Percentiles rank a stretch among this genome's conserved stretches.
Evolutionary conservation across 768 basidiomycete genomes (phyloP).

Genomic region (Grammothele lineata): DNA sequence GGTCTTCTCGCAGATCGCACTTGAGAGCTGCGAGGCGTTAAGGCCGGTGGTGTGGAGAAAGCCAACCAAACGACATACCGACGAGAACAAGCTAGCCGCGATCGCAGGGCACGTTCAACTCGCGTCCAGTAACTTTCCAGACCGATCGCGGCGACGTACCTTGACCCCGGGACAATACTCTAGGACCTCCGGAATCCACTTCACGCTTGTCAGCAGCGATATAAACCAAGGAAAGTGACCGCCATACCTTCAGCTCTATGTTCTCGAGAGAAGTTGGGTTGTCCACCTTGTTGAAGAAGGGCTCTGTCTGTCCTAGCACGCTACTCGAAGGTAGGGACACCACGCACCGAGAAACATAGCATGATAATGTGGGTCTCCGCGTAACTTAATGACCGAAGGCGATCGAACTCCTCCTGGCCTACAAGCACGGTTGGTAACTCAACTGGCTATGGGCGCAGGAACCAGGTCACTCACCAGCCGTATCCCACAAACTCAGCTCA

Average conservation of each 20-base stretch:
- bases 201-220: no score
- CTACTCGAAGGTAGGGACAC: not conserved
- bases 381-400: constrained; percentile 90
- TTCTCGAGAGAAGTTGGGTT: constrained; percentile 95
- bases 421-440: no score
- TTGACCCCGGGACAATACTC: constrained; percentile 96
- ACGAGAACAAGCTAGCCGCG: constrained; percentile 77
- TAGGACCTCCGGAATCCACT: constrained; percentile 94
- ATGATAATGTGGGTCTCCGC: constrained; percentile 96
- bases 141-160: constrained; percentile 36
- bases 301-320: constrained; percentile 5
- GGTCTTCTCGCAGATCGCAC: constrained; percentile 92
- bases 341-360: constrained; percentile 88
- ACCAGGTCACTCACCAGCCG: constrained; percentile 60
- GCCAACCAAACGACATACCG: constrained; percentile 48
- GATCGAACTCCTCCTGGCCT: constrained; percentile 97
- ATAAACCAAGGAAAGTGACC: no score
- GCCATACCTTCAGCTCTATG: constrained; percentile 79
- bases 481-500: constrained; percentile 96
- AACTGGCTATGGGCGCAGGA: constrained; percentile 11
- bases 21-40: constrained; percentile 65
- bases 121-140: not conserved
- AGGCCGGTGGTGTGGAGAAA: not conserved
- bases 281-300: constrained; percentile 58
- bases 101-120: not conserved